Conservation (phyloP, 805 yeast genomes). For the Metschnikowia baotianmanensis region DNA sequence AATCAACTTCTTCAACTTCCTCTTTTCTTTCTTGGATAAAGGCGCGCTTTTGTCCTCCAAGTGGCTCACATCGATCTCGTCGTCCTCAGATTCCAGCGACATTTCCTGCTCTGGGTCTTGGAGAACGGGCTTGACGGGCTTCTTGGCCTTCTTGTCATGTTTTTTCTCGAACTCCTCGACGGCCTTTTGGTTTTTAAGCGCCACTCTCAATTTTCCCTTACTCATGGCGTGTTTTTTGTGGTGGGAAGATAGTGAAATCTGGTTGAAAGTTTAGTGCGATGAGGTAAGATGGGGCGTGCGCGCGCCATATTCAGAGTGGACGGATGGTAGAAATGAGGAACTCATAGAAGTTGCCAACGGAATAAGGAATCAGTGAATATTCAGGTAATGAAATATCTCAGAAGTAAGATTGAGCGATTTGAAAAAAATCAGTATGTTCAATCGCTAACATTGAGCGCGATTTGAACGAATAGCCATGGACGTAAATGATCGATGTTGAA, state of each 20-base stretch:
- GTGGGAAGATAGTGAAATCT: background rate
- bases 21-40: conserved; percentile 62
- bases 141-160: conserved; percentile 3
- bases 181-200: conserved; percentile 19
- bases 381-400: no score
- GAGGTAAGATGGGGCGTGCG: conserved; percentile 6
- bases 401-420: no score
- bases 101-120: conserved; percentile 12
- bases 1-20: conserved; percentile 52
- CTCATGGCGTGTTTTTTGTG: conserved; percentile 13
- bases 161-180: conserved; percentile 10
- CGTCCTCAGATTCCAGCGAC: conserved; percentile 24
- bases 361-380: no score
- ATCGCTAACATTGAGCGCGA: no score
- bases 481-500: no score
- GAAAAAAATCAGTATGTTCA: no score
- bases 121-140: conserved; percentile 16
- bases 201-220: conserved; percentile 20
- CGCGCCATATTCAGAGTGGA: no score
- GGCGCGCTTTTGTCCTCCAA: conserved; percentile 17
- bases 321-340: no score
- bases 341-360: no score
- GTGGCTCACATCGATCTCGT: conserved; percentile 44
- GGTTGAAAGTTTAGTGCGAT: conserved; percentile 15
- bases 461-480: no score